Base-by-base conservation (phyloP, 495 filamentous ascomycete genomes). In the Extremus antarcticus region DNA sequence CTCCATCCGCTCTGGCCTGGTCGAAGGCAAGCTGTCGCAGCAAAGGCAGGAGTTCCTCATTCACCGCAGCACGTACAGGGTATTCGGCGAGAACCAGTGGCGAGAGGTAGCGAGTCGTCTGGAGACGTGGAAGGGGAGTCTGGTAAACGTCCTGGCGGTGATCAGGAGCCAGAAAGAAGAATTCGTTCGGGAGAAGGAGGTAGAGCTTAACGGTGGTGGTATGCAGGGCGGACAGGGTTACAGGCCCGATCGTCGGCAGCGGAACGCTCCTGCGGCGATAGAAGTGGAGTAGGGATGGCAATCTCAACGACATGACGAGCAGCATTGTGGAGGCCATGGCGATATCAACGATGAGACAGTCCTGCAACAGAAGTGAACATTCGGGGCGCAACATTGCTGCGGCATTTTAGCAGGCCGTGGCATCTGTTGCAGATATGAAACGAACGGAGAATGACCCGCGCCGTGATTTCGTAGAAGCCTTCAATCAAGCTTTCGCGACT, bases 81-180 rank as follows among this genome's bases (percentile, higher is more conserved):
- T 95, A 23, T 97, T 99, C 63, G 88, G 88, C 55, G 87, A 95
- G 79, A 94, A 90, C 76, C 92, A 99, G 74, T 99, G 94, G 94
- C 81, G 84, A 50, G 90, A 97, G 75, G 82, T 99, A 20, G 88
- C 87, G 61, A 83, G 82, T 29, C 78, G 90, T 40, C 71, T 99
- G 63, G 90, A 95, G 71, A 86, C 85, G 64, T 97, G 89, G 90
- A 84, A 86, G 73, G 73, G 76, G 46, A 86, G 85, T 54, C 70
- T 97, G 58, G 77, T 78, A 62, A 77, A 78, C 43, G 89, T 98
- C 21, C 71, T 91, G 58, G 75, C 68, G 46, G 84, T 90, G 19
- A 78, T 99, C 29, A 82, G 80, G 65, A 73, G 74, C 57, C 88
- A 91, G 69, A 85, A 90, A 72, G 78, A 86, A 62, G 79, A 84